Base-by-base conservation (phyloP, 2,329 filamentous ascomycete genomes). In the Ophiostoma ulmi region DNA sequence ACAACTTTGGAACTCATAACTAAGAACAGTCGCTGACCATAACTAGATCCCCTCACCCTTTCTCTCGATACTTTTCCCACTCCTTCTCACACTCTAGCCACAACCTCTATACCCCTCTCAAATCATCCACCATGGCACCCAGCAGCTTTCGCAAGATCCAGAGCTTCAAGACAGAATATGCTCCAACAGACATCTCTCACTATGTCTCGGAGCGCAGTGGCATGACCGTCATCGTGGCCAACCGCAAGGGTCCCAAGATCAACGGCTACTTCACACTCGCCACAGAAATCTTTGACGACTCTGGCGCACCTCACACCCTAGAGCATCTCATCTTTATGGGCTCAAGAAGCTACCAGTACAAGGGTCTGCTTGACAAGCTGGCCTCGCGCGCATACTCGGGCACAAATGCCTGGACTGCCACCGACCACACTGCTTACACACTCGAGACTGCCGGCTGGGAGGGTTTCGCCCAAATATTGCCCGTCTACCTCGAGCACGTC, bases 231-330 rank as follows among this genome's bases (percentile, higher is more conserved):
- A 89, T 97, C 58, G 92, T 97, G 68, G 93, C 96, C 75, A 91
- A 98, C 78, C 90, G 93, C 75, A 89, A 95, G 78, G 94, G 95
- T 0, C 95, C 95, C n/a, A 98, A 97, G 80, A 87, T 97, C 73
- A 91, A 92, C 75, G 95, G 95, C 44, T 97, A 96, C 81, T 99
- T 99, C 80, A 91, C 94, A 44, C 86, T 99, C 69, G 95, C 95
- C 44, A 99, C 95, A 3, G 95, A 99, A 80, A 98, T 99, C 76
- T 91, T 97, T 76, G 95, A 99, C 81, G 93, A 99, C 79, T 98
- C 94, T 13, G 95, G 95, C 58, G 91, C 95, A 17, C 95, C 91
- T 5, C 91, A 94, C 77, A 94, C 91, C 0, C 83, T 94, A n/a
- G 91, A 94, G 80, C 91, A 94, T 78, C 81, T 94, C 17, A 84